Base-by-base conservation (phyloP, 2,329 filamentous ascomycete genomes). In the Grosmannia huntii region DNA sequence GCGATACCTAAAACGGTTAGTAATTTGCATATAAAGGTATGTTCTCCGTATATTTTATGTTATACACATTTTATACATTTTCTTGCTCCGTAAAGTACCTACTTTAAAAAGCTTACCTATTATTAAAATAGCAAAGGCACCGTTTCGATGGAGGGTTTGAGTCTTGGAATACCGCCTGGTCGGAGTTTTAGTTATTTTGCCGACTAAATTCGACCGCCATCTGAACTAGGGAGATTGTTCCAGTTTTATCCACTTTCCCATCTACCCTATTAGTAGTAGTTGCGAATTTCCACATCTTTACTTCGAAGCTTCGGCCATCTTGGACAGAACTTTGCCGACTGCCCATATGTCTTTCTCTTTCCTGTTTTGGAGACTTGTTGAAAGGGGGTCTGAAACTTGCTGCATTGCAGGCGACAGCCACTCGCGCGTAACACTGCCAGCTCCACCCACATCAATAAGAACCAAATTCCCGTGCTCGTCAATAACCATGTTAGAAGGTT, bases 331-430 rank as follows among this genome's bases (percentile, higher is more conserved):
- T 27, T 58, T 51, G 25, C 60, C 60, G 27, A 62, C 57, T 21
- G 60, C 59, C 62, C 60, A 63, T 33, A 64, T 64, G 54, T 66
- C 61, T 46, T 64, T 66, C 44, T 65, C 52, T 52, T 54, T 57
- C 14, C 59, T 57, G 49, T 59, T 56, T 46, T 58, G 56, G 5
- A 66, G 19, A 51, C 33, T 55, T 57, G 58, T 3, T 38, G 59
- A 64, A 21, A 63, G 48, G 52, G 62, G 62, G 41, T 65, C 60
- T 16, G 11, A 38, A 7, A 36, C 14, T 16, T 55, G 59, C 16
- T 27, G 38, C 60, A 65, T 66, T 59, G 64, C 62, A 31, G 62
- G 62, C n/a, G 57, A 60, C 14, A 66, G 59, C 27, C 27, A 57
- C 59, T 48, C 21, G n/a, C 16, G n/a, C 16, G 53, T 64, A 28